Evolutionary conservation across 495 filamentous ascomycete genomes (phyloP).

Genomic region (Physcia stellaris): DNA sequence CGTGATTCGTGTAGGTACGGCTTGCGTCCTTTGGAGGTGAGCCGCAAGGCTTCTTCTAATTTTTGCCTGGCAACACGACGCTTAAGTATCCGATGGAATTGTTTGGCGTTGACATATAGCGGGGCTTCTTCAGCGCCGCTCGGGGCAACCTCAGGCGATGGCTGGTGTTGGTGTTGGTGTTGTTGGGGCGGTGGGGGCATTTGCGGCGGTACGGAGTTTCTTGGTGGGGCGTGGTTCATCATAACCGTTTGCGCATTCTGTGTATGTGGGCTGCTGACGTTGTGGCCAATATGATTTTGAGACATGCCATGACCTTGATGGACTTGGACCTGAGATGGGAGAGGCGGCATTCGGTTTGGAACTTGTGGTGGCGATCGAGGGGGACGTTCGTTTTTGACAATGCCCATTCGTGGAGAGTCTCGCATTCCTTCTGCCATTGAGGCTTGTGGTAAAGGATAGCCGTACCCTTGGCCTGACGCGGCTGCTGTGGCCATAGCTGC

Average conservation of each 20-base stretch:
- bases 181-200: conserved; percentile 37
- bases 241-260: conserved; percentile 33
- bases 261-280: conserved; percentile 35
- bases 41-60: conserved; percentile 75
- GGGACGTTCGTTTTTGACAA: conserved; percentile 38
- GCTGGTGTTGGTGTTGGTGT: conserved; percentile 49
- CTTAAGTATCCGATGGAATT: conserved; percentile 96
- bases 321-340: conserved; percentile 36
- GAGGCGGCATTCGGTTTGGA: conserved; percentile 34
- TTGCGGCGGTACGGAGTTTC: conserved; percentile 31
- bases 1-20: conserved; percentile 98
- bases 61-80: conserved; percentile 83
- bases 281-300: conserved; percentile 33
- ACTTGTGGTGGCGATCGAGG: conserved; percentile 38
- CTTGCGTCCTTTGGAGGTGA: conserved; percentile 91
- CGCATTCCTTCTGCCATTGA: conserved; percentile 31
- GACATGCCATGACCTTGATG: conserved; percentile 31
- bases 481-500: conserved; percentile 45
- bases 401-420: conserved; percentile 39
- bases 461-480: conserved; percentile 27
- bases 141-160: conserved; percentile 70
- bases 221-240: conserved; percentile 33
- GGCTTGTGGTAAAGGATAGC: conserved; percentile 35
- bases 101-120: conserved; percentile 95
- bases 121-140: conserved; percentile 80